Evolutionary conservation across 306 rosid genomes (phyloP).

Genomic region (Vigna reflexopilosa): DNA sequence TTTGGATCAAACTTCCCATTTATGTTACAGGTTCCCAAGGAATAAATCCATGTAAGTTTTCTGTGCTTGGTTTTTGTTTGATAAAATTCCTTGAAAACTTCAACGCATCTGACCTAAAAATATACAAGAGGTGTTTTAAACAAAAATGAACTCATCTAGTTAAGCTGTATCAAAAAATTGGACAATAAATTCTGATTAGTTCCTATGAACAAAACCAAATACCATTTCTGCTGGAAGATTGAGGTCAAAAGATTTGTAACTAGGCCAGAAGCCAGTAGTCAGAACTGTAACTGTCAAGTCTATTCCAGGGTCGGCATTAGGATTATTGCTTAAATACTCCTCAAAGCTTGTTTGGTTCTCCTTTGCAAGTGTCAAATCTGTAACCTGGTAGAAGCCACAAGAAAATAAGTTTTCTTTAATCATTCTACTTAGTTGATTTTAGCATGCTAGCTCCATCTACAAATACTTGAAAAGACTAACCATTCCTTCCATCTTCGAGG

Average conservation of each 20-base stretch:
- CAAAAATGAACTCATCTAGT: slow-evolving; percentile 28
- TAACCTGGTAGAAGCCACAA: slow-evolving; percentile 66
- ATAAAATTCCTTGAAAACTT: slow-evolving; percentile 90
- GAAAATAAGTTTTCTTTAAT: slow-evolving; percentile 18
- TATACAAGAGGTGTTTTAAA: slow-evolving; percentile 27
- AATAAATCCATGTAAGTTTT: slow-evolving; percentile 95
- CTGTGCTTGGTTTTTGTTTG: slow-evolving; percentile 88
- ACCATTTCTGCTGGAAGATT: slow-evolving; percentile 98
- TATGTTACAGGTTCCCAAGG: slow-evolving; percentile 89
- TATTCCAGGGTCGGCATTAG: slow-evolving; percentile 75
- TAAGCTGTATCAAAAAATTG: not conserved
- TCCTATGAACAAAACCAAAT: slow-evolving; percentile 40
- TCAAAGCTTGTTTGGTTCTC: slow-evolving; percentile 87
- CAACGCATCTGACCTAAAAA: slow-evolving; percentile 82
- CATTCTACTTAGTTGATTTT: slow-evolving; percentile 19
- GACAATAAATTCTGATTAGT: slow-evolving; percentile 9
- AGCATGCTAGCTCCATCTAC: slow-evolving; percentile 27
- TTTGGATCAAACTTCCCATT: slow-evolving; percentile 84
- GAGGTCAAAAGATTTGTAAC: slow-evolving; percentile 92
- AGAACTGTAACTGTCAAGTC: slow-evolving; percentile 91
- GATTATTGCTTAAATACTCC: slow-evolving; percentile 68
- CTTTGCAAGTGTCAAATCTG: slow-evolving; percentile 92
- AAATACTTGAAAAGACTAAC: slow-evolving; percentile 52
- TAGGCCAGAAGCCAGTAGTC: slow-evolving; percentile 97
- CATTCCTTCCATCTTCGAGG: slow-evolving; percentile 97